phyloP scores from a whole-genome alignment of 352 stramenopile genomes.

The Globisporangium rhizosaccharum region DNA sequence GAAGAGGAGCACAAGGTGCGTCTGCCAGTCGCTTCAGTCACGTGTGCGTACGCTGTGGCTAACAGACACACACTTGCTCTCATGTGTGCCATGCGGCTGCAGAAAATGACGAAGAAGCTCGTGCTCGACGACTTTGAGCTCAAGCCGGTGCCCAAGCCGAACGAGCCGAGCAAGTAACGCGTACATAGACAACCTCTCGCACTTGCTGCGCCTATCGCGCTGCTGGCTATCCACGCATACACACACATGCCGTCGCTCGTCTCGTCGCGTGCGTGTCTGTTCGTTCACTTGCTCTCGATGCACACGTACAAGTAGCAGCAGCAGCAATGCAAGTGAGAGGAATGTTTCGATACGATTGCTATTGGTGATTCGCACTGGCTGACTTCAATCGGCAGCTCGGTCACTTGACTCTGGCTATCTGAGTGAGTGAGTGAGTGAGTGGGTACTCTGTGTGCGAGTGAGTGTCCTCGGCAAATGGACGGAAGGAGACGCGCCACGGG shows the following conservation, averaged over 20 bases:
- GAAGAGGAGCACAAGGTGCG: constrained; percentile 84
- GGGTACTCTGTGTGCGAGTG: no score
- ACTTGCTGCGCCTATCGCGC: background rate
- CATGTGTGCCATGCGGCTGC: background rate
- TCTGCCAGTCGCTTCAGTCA: background rate
- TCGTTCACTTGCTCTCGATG: no score
- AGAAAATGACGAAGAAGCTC: constrained; percentile 87
- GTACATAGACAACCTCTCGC: no score
- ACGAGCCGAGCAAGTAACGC: constrained; percentile 19
- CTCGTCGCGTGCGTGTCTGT: no score
- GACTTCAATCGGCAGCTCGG: background rate
- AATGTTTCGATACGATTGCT: background rate
- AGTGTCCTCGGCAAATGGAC: background rate
- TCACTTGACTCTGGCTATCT: background rate
- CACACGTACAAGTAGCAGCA: background rate
- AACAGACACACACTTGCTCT: background rate
- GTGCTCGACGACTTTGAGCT: constrained; percentile 78
- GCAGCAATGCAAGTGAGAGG: background rate
- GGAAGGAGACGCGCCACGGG: background rate
- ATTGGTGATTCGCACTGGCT: background rate
- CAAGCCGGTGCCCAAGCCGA: constrained; percentile 70
- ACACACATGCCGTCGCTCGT: background rate
- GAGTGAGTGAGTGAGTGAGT: no score
- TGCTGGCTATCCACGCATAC: background rate
- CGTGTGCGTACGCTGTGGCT: background rate